These are phyloP conservation scores for Penstemon davidsonii DNA, from an alignment of 257 asterid genomes.

Conservation along the genomic window DNA sequence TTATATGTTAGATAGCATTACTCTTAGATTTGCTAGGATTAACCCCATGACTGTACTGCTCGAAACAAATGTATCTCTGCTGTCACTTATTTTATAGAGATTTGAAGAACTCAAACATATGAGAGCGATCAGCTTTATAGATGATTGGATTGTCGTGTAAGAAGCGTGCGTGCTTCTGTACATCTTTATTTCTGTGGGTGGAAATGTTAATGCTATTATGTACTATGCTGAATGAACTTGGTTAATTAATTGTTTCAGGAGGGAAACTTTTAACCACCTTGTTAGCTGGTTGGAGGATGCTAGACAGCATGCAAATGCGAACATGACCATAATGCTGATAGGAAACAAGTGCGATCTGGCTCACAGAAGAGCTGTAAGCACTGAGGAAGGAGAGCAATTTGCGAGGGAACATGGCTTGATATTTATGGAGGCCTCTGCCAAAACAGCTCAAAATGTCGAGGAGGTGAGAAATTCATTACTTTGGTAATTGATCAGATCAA, in stretches of 20 bases:
- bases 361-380: conserved; percentile 82
- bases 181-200: neutral
- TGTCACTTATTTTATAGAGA: neutral
- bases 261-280: conserved; percentile 92
- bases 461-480: conserved; percentile 48
- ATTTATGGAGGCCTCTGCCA: conserved; percentile 91
- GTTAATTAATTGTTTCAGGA: conserved; percentile 39
- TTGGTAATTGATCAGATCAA: neutral
- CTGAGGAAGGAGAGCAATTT: conserved; percentile 83
- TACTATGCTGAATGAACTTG: conserved; percentile 22
- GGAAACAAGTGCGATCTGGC: conserved; percentile 80
- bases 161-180: neutral
- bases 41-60: no score
- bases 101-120: neutral
- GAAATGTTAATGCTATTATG: neutral
- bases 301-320: conserved; percentile 81
- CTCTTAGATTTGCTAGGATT: neutral
- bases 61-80: neutral
- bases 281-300: conserved; percentile 95
- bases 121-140: neutral
- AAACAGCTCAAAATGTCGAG: conserved; percentile 84
- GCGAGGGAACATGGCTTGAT: conserved; percentile 81
- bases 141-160: neutral
- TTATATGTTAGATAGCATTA: no score
- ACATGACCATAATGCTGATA: conserved; percentile 81